Evolutionary conservation across 1,284 basidiomycete species (phyloP), one percentile per base, ranked within the genome.

Genomic region (Porphyrellus sp.): DNA sequence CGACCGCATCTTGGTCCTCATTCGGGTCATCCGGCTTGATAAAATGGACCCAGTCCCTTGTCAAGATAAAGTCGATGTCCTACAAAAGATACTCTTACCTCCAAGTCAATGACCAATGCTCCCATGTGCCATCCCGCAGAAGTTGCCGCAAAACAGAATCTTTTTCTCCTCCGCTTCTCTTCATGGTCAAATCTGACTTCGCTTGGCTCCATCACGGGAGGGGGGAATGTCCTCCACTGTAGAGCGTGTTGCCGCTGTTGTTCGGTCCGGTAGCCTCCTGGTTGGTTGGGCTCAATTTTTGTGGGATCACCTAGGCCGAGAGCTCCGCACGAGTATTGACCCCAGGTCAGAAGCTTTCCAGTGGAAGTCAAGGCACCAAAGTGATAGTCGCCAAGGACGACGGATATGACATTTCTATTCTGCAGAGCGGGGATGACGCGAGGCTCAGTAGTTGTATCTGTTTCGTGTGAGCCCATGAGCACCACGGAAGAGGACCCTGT

Each of bases 381-480:
- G 72, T 97, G 93, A 69, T 93, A 95, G 70, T 97, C 93, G 5
- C 94, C 94, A 42, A 93, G 77, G 9, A 86, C 84, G 51, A 94
- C 85, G 51, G 90, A 90, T 57, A 95, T 93, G 51, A 95, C 79
- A 35, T 77, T 75, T 55, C 75, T 79, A 59, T 86, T 78, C 61
- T 93, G 90, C 20, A 96, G 72, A 21, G 77, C 78, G 1, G 87
- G 84, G 4, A 89, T 77, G 54, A 90, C 72, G 30, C 77, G 75
- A 3, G 91, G 87, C 39, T 63, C 62, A 39, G 74, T 72, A 18
- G 70, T 69, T 24, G 67, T 56, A 30, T 68, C 68, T 7, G 77
- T 80, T 35, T 72, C 67, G 16, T 72, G 73, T 39, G 77, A 72
- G 34, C 83, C 83, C 70, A 84, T 80, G 54, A 89, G 79, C 30